phyloP scores from a whole-genome alignment of 1,284 basidiomycete species.

The Phellinidium pouzarii region DNA sequence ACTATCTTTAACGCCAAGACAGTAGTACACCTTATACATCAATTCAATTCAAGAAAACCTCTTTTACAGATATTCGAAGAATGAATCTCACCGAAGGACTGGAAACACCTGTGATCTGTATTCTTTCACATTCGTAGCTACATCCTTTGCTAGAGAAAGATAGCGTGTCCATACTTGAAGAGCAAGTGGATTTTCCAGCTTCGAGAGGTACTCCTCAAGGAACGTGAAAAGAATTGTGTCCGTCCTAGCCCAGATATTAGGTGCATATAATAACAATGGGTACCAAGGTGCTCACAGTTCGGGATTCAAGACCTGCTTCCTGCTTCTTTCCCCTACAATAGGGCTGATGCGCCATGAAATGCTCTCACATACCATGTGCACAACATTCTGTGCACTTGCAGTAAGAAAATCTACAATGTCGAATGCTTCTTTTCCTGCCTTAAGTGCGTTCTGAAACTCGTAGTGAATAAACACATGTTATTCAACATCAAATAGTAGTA shows the following conservation, averaged over 20 bases:
- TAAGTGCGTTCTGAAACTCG: conserved; percentile 23
- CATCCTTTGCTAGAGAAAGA: conserved; percentile 75
- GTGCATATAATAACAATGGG: neutral
- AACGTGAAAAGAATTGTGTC: conserved; percentile 74
- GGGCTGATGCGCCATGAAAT: conserved; percentile 49
- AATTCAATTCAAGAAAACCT: neutral
- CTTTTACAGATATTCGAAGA: neutral
- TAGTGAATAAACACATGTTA: conserved; percentile 22
- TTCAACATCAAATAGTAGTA: conserved; percentile 7
- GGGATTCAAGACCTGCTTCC: conserved; percentile 53
- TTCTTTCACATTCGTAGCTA: conserved; percentile 54
- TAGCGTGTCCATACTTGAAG: conserved; percentile 88
- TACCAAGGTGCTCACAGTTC: conserved; percentile 47
- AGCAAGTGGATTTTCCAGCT: conserved; percentile 83
- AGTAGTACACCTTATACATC: conserved; percentile 60
- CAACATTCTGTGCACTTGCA: conserved; percentile 81
- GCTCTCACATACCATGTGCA: conserved; percentile 87
- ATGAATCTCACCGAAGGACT: conserved; percentile 52
- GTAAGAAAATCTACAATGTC: conserved; percentile 81
- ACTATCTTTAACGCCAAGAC: conserved; percentile 80
- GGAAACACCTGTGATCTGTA: conserved; percentile 70
- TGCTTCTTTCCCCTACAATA: conserved; percentile 46
- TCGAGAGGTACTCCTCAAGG: conserved; percentile 80
- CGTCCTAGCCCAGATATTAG: conserved; percentile 36
- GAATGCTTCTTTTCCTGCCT: conserved; percentile 53